Evolutionary conservation across 768 basidiomycete species (phyloP).

Genomic region (Cystofilobasidium ferigula): DNA sequence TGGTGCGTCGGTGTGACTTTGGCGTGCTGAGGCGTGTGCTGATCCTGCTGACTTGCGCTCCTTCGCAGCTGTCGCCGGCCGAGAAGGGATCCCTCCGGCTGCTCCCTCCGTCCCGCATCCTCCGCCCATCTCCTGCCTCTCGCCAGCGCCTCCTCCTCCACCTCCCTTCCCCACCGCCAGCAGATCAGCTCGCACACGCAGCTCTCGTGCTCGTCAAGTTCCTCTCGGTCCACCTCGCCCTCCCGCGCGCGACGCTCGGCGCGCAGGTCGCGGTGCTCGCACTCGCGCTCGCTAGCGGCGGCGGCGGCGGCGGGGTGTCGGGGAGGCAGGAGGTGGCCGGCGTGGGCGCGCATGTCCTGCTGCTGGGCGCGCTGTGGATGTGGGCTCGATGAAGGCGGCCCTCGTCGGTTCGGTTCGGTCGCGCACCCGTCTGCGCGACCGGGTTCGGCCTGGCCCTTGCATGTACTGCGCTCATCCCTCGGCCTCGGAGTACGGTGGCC

Average conservation of each 20-base stretch:
- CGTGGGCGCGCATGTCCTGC: not conserved
- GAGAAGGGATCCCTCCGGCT: not conserved
- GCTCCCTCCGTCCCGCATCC: not conserved
- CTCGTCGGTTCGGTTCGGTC: too few species aligned
- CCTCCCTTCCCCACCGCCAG: not conserved
- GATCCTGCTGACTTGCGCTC: not conserved
- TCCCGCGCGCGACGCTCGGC: not conserved
- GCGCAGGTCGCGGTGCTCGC: slow-evolving; percentile 6
- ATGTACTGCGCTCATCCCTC: too few species aligned
- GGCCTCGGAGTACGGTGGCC: too few species aligned
- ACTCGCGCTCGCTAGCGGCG: not conserved
- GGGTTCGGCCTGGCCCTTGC: too few species aligned
- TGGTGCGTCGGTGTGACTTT: too few species aligned
- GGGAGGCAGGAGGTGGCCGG: not conserved
- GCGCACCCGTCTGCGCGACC: too few species aligned
- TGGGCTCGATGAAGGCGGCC: not conserved
- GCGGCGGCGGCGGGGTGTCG: too few species aligned
- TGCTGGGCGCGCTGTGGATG: slow-evolving; percentile 4
- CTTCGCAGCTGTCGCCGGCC: not conserved
- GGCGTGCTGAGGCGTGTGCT: too few species aligned
- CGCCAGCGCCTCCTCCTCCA: not conserved
- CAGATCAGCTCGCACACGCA: not conserved
- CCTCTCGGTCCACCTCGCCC: not conserved
- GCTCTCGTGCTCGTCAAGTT: slow-evolving; percentile 5
- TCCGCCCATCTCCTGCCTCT: not conserved